These are phyloP conservation scores for Stephania japonica DNA, from an alignment of 164 flowering plant species.

Conservation along the genomic window DNA sequence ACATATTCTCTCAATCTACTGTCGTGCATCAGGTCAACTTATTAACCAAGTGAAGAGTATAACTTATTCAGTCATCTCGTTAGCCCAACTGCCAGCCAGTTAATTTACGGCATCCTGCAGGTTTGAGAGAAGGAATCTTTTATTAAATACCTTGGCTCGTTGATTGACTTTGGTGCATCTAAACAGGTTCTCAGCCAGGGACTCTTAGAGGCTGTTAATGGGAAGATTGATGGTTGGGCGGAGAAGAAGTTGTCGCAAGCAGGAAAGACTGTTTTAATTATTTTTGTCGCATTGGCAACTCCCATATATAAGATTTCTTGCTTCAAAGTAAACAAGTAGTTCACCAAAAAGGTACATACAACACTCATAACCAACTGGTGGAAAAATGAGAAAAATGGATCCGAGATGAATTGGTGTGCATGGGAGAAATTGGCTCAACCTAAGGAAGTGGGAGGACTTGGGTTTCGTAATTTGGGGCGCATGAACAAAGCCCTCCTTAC, in stretches of 20 bases:
- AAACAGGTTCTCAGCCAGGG: no score
- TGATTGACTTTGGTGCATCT: background rate
- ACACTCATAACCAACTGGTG: background rate
- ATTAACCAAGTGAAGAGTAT: background rate
- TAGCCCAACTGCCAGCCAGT: background rate
- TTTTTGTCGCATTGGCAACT: background rate
- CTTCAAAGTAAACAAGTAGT: no score
- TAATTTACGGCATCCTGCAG: background rate
- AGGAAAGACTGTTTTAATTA: no score
- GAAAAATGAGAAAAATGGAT: background rate
- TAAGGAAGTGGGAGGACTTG: no score
- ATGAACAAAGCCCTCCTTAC: no score
- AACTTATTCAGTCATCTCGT: background rate
- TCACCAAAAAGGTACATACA: background rate
- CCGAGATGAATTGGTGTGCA: background rate
- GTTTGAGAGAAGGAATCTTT: background rate
- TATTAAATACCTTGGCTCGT: background rate
- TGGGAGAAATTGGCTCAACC: no score
- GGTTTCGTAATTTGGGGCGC: no score
- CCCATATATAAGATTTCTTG: background rate
- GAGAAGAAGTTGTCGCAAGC: background rate
- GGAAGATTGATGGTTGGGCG: background rate
- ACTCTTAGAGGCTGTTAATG: no score
- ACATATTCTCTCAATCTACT: background rate
- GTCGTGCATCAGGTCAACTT: background rate